Conservation (phyloP, 225 moss, liverwort and hornwort species). For the Polytrichum commune region DNA sequence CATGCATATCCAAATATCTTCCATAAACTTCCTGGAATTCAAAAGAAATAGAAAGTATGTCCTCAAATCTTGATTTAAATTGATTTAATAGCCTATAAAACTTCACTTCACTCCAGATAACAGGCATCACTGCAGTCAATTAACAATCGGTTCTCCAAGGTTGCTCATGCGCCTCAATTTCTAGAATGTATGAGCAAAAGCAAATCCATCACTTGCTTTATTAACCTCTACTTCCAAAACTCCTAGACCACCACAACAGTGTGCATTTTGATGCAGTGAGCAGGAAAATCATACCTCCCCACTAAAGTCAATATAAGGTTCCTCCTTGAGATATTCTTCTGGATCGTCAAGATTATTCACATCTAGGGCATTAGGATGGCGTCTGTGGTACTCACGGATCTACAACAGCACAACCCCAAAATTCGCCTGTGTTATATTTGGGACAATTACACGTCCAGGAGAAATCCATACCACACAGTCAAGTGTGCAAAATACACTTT, state of each 20-base stretch:
- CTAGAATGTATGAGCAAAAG: no score
- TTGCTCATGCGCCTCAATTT: not conserved
- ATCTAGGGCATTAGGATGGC: slow-evolving; percentile 73
- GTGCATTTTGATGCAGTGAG: no score
- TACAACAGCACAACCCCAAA: slow-evolving; percentile 18
- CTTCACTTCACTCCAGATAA: no score
- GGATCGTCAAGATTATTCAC: slow-evolving; percentile 68
- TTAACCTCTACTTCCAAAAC: not conserved
- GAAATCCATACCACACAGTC: no score
- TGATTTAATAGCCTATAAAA: no score
- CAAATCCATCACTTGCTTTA: no score
- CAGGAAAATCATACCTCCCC: slow-evolving; percentile 56
- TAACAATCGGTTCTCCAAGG: no score
- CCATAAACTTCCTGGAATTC: slow-evolving; percentile 80
- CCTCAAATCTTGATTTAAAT: not conserved
- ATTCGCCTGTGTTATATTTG: no score
- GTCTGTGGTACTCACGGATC: slow-evolving; percentile 90
- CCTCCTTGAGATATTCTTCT: slow-evolving; percentile 89
- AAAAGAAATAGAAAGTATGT: not conserved
- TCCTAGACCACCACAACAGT: not conserved
- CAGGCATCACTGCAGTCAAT: no score
- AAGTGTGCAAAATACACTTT: no score
- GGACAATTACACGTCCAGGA: no score
- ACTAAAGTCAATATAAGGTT: slow-evolving; percentile 90
- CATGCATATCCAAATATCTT: slow-evolving; percentile 80